Conservation (phyloP, 805 yeast genomes). For the Kuraishia borneana region DNA sequence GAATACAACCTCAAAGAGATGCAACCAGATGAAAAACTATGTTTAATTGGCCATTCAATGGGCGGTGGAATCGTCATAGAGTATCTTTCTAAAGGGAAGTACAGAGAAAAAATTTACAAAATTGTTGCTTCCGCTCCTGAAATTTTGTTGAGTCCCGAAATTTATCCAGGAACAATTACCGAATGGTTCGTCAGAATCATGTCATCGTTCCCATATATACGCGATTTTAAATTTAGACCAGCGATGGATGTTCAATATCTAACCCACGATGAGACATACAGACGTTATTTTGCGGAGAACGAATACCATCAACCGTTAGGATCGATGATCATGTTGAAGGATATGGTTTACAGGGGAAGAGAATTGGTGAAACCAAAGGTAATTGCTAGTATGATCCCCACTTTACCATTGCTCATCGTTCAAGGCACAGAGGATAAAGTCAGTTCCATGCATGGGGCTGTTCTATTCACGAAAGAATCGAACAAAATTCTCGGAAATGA, state of each 20-base stretch:
- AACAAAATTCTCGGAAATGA: not conserved
- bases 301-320: conserved; percentile 38
- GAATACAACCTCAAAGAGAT: conserved; percentile 27
- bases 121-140: conserved; percentile 50
- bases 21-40: conserved; percentile 22
- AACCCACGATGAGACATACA: conserved; percentile 36
- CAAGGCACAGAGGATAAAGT: conserved; percentile 60
- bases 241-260: conserved; percentile 42
- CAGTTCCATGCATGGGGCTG: conserved; percentile 11
- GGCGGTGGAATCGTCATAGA: conserved; percentile 67
- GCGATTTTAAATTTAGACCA: conserved; percentile 42
- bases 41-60: conserved; percentile 65
- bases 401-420: conserved; percentile 38
- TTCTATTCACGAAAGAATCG: not conserved
- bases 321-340: conserved; percentile 44
- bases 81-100: conserved; percentile 47
- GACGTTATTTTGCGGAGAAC: conserved; percentile 29
- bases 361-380: conserved; percentile 26
- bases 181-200: conserved; percentile 29
- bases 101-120: conserved; percentile 32
- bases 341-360: conserved; percentile 55
- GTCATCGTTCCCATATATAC: conserved; percentile 22
- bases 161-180: conserved; percentile 39
- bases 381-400: conserved; percentile 22
- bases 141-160: conserved; percentile 42